Percentiles rank a stretch among this genome's conserved stretches.
These are phyloP conservation scores for Kazachstania bromeliacearum DNA, from an alignment of 805 yeast species.

Conservation along the genomic window DNA sequence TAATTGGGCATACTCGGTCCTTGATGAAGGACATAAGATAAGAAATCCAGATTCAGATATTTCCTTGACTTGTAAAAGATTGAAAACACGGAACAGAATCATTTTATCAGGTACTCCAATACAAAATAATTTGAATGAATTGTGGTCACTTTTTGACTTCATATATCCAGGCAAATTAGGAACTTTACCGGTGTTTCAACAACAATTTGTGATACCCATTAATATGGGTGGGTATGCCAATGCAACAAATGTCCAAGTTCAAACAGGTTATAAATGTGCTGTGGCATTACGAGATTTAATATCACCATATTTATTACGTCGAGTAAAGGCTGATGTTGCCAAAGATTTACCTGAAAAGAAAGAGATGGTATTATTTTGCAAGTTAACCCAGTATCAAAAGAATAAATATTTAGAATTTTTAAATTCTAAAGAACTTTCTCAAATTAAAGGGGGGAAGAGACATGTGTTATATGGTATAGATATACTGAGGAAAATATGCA, in stretches of 20 bases:
- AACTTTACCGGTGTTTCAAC: constrained; percentile 88
- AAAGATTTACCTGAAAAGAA: constrained; percentile 86
- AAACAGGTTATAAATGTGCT: constrained; percentile 93
- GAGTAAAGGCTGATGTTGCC: constrained; percentile 91
- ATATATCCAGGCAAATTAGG: constrained; percentile 92
- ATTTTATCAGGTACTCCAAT: constrained; percentile 95
- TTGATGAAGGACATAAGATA: constrained; percentile 96
- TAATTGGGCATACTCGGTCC: constrained; percentile 81
- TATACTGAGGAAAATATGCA: constrained; percentile 81
- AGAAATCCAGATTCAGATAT: constrained; percentile 89
- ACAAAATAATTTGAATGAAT: constrained; percentile 82
- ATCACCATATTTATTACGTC: constrained; percentile 76
- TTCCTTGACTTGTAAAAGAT: constrained; percentile 73
- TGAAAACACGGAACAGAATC: constrained; percentile 75
- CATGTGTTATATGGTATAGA: constrained; percentile 87
- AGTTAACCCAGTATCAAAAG: constrained; percentile 67
- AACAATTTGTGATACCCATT: constrained; percentile 85
- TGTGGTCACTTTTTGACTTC: constrained; percentile 94
- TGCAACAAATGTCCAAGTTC: constrained; percentile 92
- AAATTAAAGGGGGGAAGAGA: constrained; percentile 65
- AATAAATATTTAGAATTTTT: constrained; percentile 66
- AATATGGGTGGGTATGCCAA: constrained; percentile 97
- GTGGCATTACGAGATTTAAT: constrained; percentile 79
- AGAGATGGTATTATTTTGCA: constrained; percentile 90
- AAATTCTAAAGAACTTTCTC: constrained; percentile 61